Conservation (phyloP, 2,329 filamentous ascomycete genomes). For the Cyphellophora europaea region DNA sequence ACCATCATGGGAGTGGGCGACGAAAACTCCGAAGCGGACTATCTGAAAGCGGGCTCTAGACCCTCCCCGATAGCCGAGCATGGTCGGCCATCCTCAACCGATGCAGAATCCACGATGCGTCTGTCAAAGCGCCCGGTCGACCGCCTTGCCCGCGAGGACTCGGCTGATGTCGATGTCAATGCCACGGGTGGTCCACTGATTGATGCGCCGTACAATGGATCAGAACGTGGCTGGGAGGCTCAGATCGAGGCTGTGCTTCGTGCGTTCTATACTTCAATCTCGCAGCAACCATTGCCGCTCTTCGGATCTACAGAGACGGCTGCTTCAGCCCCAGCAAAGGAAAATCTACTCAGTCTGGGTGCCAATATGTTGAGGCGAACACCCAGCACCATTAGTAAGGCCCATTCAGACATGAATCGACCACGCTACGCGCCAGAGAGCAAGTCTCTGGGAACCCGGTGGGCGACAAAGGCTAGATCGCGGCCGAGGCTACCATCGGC, state of each 20-base stretch:
- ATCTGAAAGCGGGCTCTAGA: not conserved
- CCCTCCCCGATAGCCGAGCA: not conserved
- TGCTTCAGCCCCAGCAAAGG: conserved; percentile 31
- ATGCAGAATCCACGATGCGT: not conserved
- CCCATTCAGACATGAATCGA: conserved; percentile 72
- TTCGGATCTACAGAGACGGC: conserved; percentile 56
- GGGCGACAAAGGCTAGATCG: conserved; percentile 79
- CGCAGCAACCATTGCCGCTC: conserved; percentile 74
- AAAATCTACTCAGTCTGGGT: conserved; percentile 60
- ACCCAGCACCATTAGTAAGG: conserved; percentile 86
- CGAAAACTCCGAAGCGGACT: conserved; percentile 34
- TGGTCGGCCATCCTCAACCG: conserved; percentile 1
- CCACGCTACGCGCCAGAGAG: conserved; percentile 59
- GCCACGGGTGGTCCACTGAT: conserved; percentile 69
- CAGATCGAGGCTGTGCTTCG: conserved; percentile 88
- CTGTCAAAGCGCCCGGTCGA: conserved; percentile 17
- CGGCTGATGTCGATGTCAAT: conserved; percentile 24
- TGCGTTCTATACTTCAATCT: conserved; percentile 83
- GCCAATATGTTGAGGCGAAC: conserved; percentile 67
- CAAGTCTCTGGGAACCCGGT: conserved; percentile 56
- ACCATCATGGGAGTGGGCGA: conserved; percentile 70
- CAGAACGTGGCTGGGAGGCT: conserved; percentile 71
- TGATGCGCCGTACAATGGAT: conserved; percentile 64
- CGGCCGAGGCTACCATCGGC: conserved; percentile 65
- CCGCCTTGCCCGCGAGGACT: conserved; percentile 20